A percentile compares a stretch with the other conserved stretches of the same genome.
phyloP scores from a whole-genome alignment of 345 rosid genomes.

The Mallotus nudiflorus region DNA sequence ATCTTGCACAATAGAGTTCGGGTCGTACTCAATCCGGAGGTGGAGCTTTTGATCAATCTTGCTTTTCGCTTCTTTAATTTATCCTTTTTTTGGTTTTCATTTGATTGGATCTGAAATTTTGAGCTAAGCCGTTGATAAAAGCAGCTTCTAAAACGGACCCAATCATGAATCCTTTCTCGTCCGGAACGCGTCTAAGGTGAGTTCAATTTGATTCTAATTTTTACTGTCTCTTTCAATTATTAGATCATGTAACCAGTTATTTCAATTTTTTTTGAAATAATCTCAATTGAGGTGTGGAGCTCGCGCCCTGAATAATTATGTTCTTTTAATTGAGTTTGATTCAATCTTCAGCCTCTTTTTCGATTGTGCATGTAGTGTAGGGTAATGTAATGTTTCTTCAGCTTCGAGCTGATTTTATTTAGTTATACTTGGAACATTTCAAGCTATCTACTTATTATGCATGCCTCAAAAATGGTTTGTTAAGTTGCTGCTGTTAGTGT shows the following conservation, averaged over 20 bases:
- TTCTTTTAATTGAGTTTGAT: no score
- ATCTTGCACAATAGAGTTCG: conserved; percentile 4
- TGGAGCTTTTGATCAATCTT: conserved; percentile 7
- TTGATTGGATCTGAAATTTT: conserved; percentile 36
- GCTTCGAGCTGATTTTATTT: no score
- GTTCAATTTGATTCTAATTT: conserved; percentile 18
- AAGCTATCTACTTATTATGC: no score
- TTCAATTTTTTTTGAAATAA: background rate
- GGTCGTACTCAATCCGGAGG: conserved; percentile 6
- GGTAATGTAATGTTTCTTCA: no score
- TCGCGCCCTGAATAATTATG: no score
- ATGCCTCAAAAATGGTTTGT: no score
- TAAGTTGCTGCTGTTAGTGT: no score
- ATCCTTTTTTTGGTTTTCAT: conserved; percentile 16
- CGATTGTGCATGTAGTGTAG: no score
- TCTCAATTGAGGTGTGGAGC: conserved; percentile 3
- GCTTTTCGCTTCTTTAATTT: background rate
- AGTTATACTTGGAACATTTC: no score
- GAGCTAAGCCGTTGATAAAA: conserved; percentile 17
- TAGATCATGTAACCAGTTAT: conserved; percentile 3
- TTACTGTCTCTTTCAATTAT: background rate
- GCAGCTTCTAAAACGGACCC: conserved; percentile 35
- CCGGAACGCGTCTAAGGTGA: conserved; percentile 96
- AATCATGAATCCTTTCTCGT: conserved; percentile 97
- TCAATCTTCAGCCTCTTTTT: no score